These are phyloP conservation scores for Ailanthus altissimus DNA, from an alignment of 345 rosid species.

Conservation along the genomic window DNA sequence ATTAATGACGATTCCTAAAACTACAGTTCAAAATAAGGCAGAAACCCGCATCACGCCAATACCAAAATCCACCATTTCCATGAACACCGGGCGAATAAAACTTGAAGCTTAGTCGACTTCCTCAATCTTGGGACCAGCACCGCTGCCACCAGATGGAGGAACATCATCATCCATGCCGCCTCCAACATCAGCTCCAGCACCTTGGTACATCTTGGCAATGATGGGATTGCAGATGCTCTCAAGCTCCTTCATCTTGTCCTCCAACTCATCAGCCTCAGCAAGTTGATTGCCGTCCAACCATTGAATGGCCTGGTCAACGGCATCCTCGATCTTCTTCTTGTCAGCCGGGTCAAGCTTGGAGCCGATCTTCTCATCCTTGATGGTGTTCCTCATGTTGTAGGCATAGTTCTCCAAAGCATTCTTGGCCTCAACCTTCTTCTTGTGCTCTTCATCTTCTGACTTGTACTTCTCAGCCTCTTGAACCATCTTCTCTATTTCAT, in stretches of 20 bases:
- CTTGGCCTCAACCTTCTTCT: constrained; percentile 69
- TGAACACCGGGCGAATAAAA: neutral
- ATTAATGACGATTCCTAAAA: neutral
- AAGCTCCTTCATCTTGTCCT: constrained; percentile 76
- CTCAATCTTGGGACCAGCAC: constrained; percentile 63
- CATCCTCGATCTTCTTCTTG: constrained; percentile 80
- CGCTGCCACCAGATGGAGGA: constrained; percentile 47
- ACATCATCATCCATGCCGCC: constrained; percentile 60
- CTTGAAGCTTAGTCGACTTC: constrained; percentile 45
- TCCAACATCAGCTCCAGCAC: constrained; percentile 50
- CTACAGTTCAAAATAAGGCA: neutral
- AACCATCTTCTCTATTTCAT: constrained; percentile 77
- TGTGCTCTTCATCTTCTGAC: constrained; percentile 72
- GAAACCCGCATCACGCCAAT: neutral
- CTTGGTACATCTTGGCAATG: constrained; percentile 80
- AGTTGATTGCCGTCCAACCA: constrained; percentile 70
- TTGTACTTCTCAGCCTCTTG: constrained; percentile 81
- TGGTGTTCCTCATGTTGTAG: constrained; percentile 74
- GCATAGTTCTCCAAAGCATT: constrained; percentile 61
- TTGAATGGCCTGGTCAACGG: constrained; percentile 64
- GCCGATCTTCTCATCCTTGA: constrained; percentile 66
- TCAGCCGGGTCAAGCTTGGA: constrained; percentile 54
- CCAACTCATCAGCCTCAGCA: constrained; percentile 72
- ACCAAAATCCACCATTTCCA: neutral
- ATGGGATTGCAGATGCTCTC: constrained; percentile 75